phyloP scores from a whole-genome alignment of 169 alveolate genomes.

The Cryptosporidium baileyi region DNA sequence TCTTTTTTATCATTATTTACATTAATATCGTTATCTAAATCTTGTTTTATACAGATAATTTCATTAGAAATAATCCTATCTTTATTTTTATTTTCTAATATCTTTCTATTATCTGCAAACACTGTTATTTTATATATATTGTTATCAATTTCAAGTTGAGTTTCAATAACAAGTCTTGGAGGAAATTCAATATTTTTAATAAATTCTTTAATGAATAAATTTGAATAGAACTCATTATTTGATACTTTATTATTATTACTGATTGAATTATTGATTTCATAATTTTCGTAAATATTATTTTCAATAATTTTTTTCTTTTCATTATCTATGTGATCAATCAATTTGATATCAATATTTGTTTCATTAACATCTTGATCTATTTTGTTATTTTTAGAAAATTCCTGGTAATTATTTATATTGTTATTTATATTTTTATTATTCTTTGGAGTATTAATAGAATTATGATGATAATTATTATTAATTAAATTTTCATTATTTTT shows the following conservation, averaged over 20 bases:
- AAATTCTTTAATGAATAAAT: background rate
- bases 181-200: background rate
- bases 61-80: slow-evolving; percentile 11
- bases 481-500: background rate
- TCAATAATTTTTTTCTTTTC: background rate
- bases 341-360: background rate
- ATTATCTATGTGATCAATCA: background rate
- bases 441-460: background rate
- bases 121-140: background rate
- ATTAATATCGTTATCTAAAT: background rate
- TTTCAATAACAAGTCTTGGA: slow-evolving; percentile 18
- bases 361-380: background rate
- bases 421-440: background rate
- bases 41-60: slow-evolving; percentile 44
- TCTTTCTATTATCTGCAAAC: slow-evolving; percentile 44
- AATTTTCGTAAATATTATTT: background rate
- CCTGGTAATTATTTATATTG: background rate
- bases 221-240: background rate
- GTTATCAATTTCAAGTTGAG: background rate
- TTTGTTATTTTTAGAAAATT: background rate
- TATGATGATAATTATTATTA: background rate
- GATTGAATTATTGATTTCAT: background rate
- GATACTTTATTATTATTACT: background rate
- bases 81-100: slow-evolving; percentile 23
- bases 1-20: slow-evolving; percentile 1